Conservation (phyloP, 495 filamentous ascomycete genomes). For the Penicillium herquei region DNA sequence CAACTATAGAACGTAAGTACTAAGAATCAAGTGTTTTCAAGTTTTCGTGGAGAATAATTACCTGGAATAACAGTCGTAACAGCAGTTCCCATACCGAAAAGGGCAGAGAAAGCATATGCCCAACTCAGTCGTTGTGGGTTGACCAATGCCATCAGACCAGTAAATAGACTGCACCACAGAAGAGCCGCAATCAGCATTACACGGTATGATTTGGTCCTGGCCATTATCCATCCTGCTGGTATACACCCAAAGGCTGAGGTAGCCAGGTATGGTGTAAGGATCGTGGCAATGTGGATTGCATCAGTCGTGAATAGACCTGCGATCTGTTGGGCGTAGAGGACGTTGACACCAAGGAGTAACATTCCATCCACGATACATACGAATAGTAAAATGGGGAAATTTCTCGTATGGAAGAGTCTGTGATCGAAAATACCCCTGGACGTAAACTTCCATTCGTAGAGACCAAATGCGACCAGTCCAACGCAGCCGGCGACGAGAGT, state of each 20-base stretch:
- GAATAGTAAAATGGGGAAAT: background rate
- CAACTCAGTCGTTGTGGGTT: background rate
- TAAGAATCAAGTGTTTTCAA: background rate
- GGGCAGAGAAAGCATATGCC: background rate
- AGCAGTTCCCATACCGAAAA: background rate
- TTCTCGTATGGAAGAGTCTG: background rate
- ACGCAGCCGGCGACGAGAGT: background rate
- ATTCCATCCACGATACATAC: background rate
- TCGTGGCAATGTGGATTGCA: background rate
- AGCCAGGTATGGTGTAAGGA: background rate
- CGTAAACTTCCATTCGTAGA: background rate
- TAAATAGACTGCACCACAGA: background rate
- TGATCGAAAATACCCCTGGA: background rate
- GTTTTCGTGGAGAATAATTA: background rate
- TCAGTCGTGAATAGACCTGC: background rate
- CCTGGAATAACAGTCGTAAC: background rate
- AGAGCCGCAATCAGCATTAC: background rate
- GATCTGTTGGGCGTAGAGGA: background rate
- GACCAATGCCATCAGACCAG: background rate
- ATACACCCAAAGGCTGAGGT: background rate
- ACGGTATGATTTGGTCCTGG: background rate
- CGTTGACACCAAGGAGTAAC: background rate
- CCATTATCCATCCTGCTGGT: background rate
- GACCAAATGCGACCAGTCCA: background rate
- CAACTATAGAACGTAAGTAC: background rate